Evolutionary conservation across 169 alveolate genomes (phyloP).

Genomic region (Plasmodium inui): DNA sequence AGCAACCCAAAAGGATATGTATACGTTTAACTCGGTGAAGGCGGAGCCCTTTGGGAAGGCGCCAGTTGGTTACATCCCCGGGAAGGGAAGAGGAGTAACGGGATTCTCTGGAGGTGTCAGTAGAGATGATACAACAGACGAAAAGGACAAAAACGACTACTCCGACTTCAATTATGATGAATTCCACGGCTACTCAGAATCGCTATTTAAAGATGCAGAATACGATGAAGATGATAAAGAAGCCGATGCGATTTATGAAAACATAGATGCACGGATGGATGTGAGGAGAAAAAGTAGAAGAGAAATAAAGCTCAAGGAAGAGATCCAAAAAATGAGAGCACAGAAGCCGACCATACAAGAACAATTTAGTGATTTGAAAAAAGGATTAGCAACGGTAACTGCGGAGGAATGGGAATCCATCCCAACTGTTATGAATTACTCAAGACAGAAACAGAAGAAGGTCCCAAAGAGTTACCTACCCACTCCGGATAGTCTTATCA

Average conservation of each 20-base stretch:
- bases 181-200: constrained; percentile 94
- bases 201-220: constrained; percentile 87
- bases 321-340: constrained; percentile 88
- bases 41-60: constrained; percentile 92
- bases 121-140: constrained; percentile 93
- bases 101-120: constrained; percentile 99
- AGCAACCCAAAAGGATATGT: constrained; percentile 15
- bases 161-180: constrained; percentile 94
- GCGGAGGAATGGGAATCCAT: constrained; percentile 98
- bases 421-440: constrained; percentile 95
- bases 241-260: constrained; percentile 93
- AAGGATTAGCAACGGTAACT: constrained; percentile 85
- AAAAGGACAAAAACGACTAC: constrained; percentile 89
- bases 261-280: constrained; percentile 92
- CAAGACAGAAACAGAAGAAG: constrained; percentile 90
- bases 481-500: constrained; percentile 92
- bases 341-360: constrained; percentile 82
- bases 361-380: constrained; percentile 79
- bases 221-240: constrained; percentile 95
- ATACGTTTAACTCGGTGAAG: constrained; percentile 13
- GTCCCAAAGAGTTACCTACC: constrained; percentile 90
- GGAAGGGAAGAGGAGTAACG: constrained; percentile 97
- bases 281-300: constrained; percentile 91
- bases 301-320: constrained; percentile 91
- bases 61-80: constrained; percentile 97